Evolutionary conservation across 2,329 filamentous ascomycete genomes (phyloP).

Genomic region (Aspergillus awamori): DNA sequence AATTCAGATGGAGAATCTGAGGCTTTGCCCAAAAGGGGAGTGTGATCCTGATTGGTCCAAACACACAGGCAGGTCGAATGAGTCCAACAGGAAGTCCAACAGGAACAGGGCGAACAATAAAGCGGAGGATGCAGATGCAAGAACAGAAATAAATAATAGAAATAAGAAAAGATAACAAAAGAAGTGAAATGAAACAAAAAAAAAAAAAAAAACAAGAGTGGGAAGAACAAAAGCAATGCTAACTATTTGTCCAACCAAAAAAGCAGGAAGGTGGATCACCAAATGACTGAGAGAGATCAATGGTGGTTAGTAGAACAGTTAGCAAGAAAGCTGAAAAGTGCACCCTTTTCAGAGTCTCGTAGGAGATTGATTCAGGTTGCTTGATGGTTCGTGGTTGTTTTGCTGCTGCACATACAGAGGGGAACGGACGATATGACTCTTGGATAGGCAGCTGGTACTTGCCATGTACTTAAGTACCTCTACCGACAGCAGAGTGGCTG

Average conservation of each 20-base stretch:
- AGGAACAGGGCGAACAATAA: neutral
- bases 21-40: constrained; percentile 21
- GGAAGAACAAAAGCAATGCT: neutral
- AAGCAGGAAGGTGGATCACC: neutral
- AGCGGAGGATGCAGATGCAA: neutral
- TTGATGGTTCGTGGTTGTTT: neutral
- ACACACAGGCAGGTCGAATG: constrained; percentile 4
- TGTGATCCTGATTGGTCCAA: constrained; percentile 13
- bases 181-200: neutral
- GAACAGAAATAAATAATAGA: neutral
- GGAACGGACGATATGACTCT: neutral
- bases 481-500: neutral
- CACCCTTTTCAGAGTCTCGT: neutral
- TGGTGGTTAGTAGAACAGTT: neutral
- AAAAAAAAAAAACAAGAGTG: neutral
- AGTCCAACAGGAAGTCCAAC: neutral
- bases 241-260: neutral
- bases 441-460: constrained; percentile 3
- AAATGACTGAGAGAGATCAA: neutral
- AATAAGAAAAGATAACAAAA: neutral
- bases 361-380: neutral
- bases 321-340: neutral
- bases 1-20: constrained; percentile 17
- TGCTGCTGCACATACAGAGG: neutral
- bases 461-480: constrained; percentile 12